Evolutionary conservation across 2,329 filamentous ascomycete genomes (phyloP), one percentile per base, ranked within the genome.

Genomic region (Diplodia sapinea): DNA sequence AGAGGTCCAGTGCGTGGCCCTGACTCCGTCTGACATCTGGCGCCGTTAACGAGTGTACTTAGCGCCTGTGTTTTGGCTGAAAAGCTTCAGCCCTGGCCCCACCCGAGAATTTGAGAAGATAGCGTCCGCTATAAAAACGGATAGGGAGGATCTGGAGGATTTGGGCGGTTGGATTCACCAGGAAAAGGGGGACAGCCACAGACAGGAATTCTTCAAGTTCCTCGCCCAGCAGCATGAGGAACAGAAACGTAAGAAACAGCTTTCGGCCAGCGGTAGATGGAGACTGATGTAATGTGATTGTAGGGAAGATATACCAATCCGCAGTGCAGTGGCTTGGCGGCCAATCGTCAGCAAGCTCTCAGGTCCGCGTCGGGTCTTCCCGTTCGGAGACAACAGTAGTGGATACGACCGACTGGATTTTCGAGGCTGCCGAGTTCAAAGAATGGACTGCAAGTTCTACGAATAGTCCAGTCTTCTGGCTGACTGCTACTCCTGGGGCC

Each of bases 391-490:
- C 4, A n/a, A 36, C n/a, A 29, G 29, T 47, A 15, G 59, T 15
- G 40, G 31, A 49, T 12, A 50, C 66, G 2, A 56, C 29, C 3
- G 51, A 47, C 9, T 68, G 66, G 66, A 52, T 68, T 20, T 36
- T 65, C 4, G 20, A 33, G n/a, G 47, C 33, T 31, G 49, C 40
- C 4, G 54, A 52, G 17, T 68, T 65, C 50, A 26, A 59, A 15
- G 31, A 49, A 11, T 68, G 66, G 66, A 56, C 31, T 2, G 13
- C 26, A 3, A n/a, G 49, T 15, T 12, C 20, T 2, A 11, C 59
- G 11, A 43, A n/a, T 20, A 52, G 29, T 29, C 61, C 57, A 6
- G 56, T 52, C 12, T 5, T 68, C 23, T 68, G 66, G 66, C 61
- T 68, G 8, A 65, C 31, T 11, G 66, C 47, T 9, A 38, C 29